phyloP scores from a whole-genome alignment of 2,329 filamentous ascomycete genomes.

The Fusarium subtropicale region DNA sequence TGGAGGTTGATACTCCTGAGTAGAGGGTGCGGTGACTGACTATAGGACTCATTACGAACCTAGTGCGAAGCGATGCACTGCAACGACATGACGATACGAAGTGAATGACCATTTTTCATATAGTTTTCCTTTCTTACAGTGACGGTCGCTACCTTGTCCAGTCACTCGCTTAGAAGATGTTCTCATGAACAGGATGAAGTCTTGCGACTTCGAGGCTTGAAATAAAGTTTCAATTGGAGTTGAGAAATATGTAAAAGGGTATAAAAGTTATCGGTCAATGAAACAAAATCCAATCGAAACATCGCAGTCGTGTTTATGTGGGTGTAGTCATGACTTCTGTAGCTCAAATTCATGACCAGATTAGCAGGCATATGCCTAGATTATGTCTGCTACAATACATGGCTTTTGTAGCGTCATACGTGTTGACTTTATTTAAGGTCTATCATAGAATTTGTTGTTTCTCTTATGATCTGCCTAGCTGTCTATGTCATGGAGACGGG shows the following conservation, averaged over 20 bases:
- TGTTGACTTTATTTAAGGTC: not conserved
- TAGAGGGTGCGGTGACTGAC: conserved; percentile 24
- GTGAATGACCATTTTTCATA: conserved; percentile 45
- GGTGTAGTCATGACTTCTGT: not conserved
- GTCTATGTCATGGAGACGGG: not conserved
- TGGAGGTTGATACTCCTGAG: conserved; percentile 45
- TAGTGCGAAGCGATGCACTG: conserved; percentile 33
- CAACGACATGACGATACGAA: conserved; percentile 46
- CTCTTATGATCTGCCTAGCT: too few species aligned
- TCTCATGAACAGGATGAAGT: conserved; percentile 30
- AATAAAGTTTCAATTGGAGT: conserved; percentile 17
- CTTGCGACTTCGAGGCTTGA: conserved; percentile 25
- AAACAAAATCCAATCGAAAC: conserved; percentile 4
- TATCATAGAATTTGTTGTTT: too few species aligned
- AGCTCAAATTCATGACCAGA: not conserved
- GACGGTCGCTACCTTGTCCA: conserved; percentile 35
- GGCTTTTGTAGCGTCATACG: not conserved
- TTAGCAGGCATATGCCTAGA: not conserved
- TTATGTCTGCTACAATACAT: not conserved
- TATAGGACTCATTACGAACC: conserved; percentile 35
- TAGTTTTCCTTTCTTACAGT: conserved; percentile 36
- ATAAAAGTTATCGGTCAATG: conserved; percentile 23
- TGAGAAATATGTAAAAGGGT: conserved; percentile 22
- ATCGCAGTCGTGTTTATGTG: not conserved
- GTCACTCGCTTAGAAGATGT: conserved; percentile 41